Conservation (phyloP, 805 yeast species). For the Yamadazyma nakazawae region DNA sequence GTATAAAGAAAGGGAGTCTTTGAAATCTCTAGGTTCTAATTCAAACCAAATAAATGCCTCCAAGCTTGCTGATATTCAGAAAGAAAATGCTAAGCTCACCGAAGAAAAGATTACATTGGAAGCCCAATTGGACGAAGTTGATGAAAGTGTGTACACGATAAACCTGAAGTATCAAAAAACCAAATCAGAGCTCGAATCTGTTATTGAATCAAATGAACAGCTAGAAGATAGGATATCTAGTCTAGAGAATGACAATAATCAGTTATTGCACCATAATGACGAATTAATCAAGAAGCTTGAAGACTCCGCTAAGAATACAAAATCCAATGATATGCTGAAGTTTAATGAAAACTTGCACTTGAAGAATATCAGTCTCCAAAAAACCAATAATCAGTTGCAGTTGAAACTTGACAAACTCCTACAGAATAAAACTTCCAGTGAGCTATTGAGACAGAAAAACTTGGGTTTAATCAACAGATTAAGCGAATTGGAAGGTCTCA, state of each 20-base stretch:
- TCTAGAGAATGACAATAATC: constrained; percentile 21
- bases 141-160: constrained; percentile 10
- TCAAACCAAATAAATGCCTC: constrained; percentile 24
- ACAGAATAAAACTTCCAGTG: constrained; percentile 46
- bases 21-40: constrained; percentile 30
- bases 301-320: constrained; percentile 12
- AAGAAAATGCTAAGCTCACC: constrained; percentile 18
- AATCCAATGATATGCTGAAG: constrained; percentile 9
- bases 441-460: constrained; percentile 57
- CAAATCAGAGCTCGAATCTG: constrained; percentile 30
- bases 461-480: constrained; percentile 38
- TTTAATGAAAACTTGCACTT: constrained; percentile 20
- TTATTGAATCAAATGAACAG: constrained; percentile 34
- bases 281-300: constrained; percentile 24
- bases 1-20: constrained; percentile 30
- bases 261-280: constrained; percentile 24
- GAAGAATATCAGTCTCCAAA: constrained; percentile 39
- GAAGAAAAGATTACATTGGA: constrained; percentile 15
- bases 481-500: constrained; percentile 35
- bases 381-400: constrained; percentile 51
- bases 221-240: constrained; percentile 34
- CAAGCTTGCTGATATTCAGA: constrained; percentile 17
- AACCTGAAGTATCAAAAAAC: constrained; percentile 31
- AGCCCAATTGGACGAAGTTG: constrained; percentile 12
- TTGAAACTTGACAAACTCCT: constrained; percentile 49